Percentiles rank a stretch among this genome's conserved stretches.
phyloP scores from a whole-genome alignment of 1,284 basidiomycete genomes.

The Irpex sp. region DNA sequence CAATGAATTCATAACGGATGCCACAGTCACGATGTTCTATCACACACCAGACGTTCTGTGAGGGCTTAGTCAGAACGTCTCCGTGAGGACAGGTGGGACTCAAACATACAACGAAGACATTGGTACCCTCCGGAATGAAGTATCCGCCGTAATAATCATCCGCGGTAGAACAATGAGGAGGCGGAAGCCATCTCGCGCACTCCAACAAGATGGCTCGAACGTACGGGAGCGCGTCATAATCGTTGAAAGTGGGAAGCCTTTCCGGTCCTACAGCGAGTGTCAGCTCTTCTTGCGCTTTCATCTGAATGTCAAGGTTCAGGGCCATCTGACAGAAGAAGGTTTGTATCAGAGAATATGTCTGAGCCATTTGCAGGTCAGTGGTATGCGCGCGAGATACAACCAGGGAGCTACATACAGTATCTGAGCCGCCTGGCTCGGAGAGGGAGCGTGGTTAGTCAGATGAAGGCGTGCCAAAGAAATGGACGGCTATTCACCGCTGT shows the following conservation, averaged over 20 bases:
- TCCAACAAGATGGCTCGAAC: not conserved
- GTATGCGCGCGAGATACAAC: not conserved
- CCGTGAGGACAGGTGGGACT: not conserved
- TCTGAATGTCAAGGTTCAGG: slow-evolving; percentile 1
- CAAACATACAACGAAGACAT: not conserved
- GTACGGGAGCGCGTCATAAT: slow-evolving; percentile 3
- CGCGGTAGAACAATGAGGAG: slow-evolving; percentile 7
- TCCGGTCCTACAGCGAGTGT: slow-evolving; percentile 1
- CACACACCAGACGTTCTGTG: not conserved
- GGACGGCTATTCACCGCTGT: not conserved
- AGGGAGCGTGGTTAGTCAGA: not conserved
- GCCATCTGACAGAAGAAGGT: slow-evolving; percentile 3
- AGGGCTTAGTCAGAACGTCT: too few species aligned
- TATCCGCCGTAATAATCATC: slow-evolving; percentile 21
- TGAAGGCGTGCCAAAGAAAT: not conserved
- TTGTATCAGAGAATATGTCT: not conserved
- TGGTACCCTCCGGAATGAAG: slow-evolving; percentile 19
- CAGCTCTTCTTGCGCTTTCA: slow-evolving; percentile 3
- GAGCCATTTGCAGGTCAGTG: not conserved
- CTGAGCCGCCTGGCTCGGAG: not conserved
- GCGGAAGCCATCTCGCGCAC: not conserved
- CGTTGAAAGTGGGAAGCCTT: slow-evolving; percentile 1
- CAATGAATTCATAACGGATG: not conserved
- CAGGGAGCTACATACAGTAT: not conserved
- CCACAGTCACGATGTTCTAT: not conserved